Evolutionary conservation across 805 yeast species (phyloP), one percentile per base, ranked within the genome.

Genomic region (Yarrowia sp.): DNA sequence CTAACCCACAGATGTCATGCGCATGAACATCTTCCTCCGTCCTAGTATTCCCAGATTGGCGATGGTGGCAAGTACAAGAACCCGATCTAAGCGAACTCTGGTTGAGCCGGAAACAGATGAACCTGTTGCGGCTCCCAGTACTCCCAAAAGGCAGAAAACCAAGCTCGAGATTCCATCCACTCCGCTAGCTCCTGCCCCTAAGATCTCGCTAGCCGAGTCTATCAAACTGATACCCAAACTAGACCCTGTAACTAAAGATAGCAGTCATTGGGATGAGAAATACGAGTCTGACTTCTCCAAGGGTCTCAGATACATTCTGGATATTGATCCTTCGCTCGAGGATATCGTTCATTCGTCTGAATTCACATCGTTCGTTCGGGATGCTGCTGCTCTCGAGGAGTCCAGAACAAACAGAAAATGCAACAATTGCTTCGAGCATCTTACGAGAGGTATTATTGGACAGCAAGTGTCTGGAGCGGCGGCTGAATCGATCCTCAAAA

Each of bases 401-500:
- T 53, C 52, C 5, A 22, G 63, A 26, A 64, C 50, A 8, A 65
- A 53, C 56, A 16, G 56, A 42, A 40, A 65, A 52, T 26, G 64
- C 43, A 38, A 36, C 64, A 59, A 59, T 26, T 56, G 69, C 41
- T 72, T 71, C 40, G 67, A 68, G 46, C 61, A 68, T 38, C 49
- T 73, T 14, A 61, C 70, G 7, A 68, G 78, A 22, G 73, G 75
- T 8, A 73, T 78, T 19, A 71, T 77, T 12, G 75, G 76, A 9
- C 81, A 79, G 70, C 81, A 78, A 67, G 76, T 78, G 7, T 75
- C 79, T 36, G 97, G 97, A 0, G 83, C 85, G 0, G 96, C 97
- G 0, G 97, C 97, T 0, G 76, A 74, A 10, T 83, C 92, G 0
- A 90, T 92, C 40, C 82, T 83, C 69, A 70, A 71, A 11, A 83